These are phyloP conservation scores for button mushroom (Agaricus bisporus) DNA, from an alignment of 768 basidiomycete species.

Conservation along the genomic window DNA sequence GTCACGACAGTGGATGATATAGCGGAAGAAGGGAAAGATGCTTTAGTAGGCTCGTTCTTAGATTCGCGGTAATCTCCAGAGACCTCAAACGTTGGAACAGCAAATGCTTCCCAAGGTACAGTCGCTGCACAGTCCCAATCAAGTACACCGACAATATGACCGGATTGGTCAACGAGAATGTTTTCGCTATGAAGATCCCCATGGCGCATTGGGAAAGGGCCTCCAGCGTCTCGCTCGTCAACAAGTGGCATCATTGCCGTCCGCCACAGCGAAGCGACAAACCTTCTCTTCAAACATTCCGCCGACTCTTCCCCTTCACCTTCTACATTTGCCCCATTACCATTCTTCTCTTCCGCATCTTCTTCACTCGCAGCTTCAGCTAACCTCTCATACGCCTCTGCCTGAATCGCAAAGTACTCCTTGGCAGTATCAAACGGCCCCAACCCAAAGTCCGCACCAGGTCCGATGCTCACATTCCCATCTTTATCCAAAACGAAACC, in stretches of 20 bases:
- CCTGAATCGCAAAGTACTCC: constrained; percentile 33
- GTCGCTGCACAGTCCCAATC: constrained; percentile 39
- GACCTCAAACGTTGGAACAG: constrained; percentile 36
- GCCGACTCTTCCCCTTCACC: constrained; percentile 13
- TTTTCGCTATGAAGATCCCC: constrained; percentile 38
- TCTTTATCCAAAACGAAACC: constrained; percentile 29
- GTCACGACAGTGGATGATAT: background rate
- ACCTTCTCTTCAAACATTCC: constrained; percentile 28
- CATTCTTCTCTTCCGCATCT: constrained; percentile 19
- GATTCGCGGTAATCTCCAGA: constrained; percentile 30
- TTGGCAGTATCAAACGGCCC: constrained; percentile 33
- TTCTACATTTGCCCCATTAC: background rate
- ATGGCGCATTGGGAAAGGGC: constrained; percentile 37
- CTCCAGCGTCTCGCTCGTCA: constrained; percentile 29
- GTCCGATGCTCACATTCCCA: constrained; percentile 30
- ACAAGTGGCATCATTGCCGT: constrained; percentile 36
- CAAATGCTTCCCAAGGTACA: constrained; percentile 38
- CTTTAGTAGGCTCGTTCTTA: constrained; percentile 15
- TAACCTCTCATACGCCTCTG: constrained; percentile 33
- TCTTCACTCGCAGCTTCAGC: constrained; percentile 27
- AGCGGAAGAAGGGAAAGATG: constrained; percentile 14
- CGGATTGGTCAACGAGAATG: constrained; percentile 31
- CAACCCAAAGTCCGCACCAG: constrained; percentile 35
- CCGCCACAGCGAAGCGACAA: constrained; percentile 33
- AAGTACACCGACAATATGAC: constrained; percentile 34